A percentile compares a stretch with the other conserved stretches of the same genome.
Conservation (phyloP, 495 filamentous ascomycete species). For the Cercophora scortea region DNA sequence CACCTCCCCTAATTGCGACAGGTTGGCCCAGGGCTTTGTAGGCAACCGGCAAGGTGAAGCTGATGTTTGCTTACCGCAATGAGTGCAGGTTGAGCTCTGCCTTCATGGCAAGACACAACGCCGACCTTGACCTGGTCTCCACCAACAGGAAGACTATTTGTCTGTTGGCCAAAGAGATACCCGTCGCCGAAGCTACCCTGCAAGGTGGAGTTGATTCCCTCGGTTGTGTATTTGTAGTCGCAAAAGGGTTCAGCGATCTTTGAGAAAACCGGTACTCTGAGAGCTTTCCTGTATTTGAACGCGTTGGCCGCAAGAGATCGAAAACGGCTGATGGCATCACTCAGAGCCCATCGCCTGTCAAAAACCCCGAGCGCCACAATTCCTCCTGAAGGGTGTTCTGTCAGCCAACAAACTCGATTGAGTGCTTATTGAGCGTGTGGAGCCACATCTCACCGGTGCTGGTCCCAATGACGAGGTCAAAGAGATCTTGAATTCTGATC, state of each 20-base stretch:
- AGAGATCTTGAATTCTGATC: conserved; percentile 31
- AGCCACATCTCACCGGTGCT: conserved; percentile 20
- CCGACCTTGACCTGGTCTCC: conserved; percentile 29
- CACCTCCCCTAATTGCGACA: no score
- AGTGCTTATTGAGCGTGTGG: no score
- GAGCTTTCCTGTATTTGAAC: conserved; percentile 25
- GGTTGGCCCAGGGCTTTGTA: no score
- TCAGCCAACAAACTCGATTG: no score
- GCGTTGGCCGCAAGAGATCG: conserved; percentile 21
- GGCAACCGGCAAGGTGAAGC: no score
- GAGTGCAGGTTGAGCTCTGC: conserved; percentile 2
- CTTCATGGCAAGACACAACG: conserved; percentile 7
- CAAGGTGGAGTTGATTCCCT: conserved; percentile 21
- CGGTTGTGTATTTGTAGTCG: conserved; percentile 27
- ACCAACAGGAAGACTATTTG: background rate
- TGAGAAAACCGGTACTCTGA: conserved; percentile 18
- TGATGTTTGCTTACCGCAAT: conserved; percentile 2
- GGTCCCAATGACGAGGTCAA: conserved; percentile 40
- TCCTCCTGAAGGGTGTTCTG: conserved; percentile 23
- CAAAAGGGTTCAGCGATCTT: conserved; percentile 20
- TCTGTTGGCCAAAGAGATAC: conserved; percentile 27
- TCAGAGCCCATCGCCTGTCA: conserved; percentile 26
- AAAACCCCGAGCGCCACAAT: conserved; percentile 41
- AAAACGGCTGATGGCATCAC: conserved; percentile 29
- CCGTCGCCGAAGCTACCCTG: conserved; percentile 19